phyloP scores from a whole-genome alignment of 2,329 filamentous ascomycete species.

The Botrytis elliptica region DNA sequence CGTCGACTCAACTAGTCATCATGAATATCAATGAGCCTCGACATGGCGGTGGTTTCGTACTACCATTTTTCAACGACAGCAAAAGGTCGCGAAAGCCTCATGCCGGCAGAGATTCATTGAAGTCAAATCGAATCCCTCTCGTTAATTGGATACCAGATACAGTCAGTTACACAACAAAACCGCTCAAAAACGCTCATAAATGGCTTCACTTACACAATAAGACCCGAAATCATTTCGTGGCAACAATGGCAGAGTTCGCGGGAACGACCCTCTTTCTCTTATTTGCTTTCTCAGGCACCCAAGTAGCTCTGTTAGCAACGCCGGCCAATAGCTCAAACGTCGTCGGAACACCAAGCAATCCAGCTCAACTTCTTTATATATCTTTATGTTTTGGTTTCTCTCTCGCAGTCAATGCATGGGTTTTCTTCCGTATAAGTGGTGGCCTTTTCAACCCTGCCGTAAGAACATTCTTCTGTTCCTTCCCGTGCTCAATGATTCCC shows the following conservation, averaged over 20 bases:
- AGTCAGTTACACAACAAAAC: slow-evolving; percentile 18
- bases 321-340: slow-evolving; percentile 36
- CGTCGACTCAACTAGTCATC: slow-evolving; percentile 25
- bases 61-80: slow-evolving; percentile 29
- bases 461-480: background rate
- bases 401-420: slow-evolving; percentile 54
- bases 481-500: background rate
- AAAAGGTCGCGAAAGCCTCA: slow-evolving; percentile 18
- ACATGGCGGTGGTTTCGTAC: slow-evolving; percentile 26
- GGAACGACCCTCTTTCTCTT: slow-evolving; percentile 36
- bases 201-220: slow-evolving; percentile 24
- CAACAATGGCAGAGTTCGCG: slow-evolving; percentile 31
- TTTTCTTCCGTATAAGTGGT: slow-evolving; percentile 53
- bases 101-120: slow-evolving; percentile 25
- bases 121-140: slow-evolving; percentile 27
- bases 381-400: slow-evolving; percentile 34
- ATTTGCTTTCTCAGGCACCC: slow-evolving; percentile 34
- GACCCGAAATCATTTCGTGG: slow-evolving; percentile 19
- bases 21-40: slow-evolving; percentile 35
- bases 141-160: slow-evolving; percentile 27
- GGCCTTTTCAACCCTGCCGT: slow-evolving; percentile 52
- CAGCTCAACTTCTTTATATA: slow-evolving; percentile 41
- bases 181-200: slow-evolving; percentile 1
- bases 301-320: slow-evolving; percentile 32
- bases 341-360: slow-evolving; percentile 44